phyloP scores from a whole-genome alignment of 2,329 filamentous ascomycete species.

The Stagonosporopsis chrysanthemi region DNA sequence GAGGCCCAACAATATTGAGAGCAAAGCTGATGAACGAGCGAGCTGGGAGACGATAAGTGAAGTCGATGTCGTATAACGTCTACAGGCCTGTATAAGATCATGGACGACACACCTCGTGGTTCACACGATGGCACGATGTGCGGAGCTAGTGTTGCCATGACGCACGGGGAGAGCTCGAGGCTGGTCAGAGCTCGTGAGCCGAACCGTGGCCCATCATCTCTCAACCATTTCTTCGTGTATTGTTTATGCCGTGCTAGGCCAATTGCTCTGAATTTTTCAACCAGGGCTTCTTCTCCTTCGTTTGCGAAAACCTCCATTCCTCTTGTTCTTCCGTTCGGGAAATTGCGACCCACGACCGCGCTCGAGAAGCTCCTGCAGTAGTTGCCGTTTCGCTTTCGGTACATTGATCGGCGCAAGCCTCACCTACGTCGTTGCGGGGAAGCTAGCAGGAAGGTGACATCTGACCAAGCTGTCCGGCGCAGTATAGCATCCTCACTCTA shows the following conservation, averaged over 20 bases:
- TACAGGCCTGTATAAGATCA: neutral
- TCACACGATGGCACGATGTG: slow-evolving; percentile 5
- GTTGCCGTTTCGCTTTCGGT: slow-evolving; percentile 33
- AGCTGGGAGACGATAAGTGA: neutral
- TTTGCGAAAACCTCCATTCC: neutral
- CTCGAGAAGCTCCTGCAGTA: slow-evolving; percentile 27
- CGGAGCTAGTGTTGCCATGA: slow-evolving; percentile 8
- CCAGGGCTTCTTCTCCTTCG: slow-evolving; percentile 5
- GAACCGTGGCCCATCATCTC: slow-evolving; percentile 16
- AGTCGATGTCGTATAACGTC: neutral
- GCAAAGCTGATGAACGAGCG: neutral
- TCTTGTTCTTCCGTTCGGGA: neutral
- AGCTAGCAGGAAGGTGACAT: slow-evolving; percentile 25
- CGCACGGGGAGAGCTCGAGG: slow-evolving; percentile 16
- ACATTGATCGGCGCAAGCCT: slow-evolving; percentile 35
- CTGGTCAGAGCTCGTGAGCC: slow-evolving; percentile 3
- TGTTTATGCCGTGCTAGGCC: slow-evolving; percentile 16
- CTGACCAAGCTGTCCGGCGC: slow-evolving; percentile 14
- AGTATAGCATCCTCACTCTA: slow-evolving; percentile 1
- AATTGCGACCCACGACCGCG: slow-evolving; percentile 1
- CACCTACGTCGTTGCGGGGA: slow-evolving; percentile 38
- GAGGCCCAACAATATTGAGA: neutral
- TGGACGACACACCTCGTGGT: slow-evolving; percentile 8
- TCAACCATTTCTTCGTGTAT: slow-evolving; percentile 23
- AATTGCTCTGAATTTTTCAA: slow-evolving; percentile 14